Evolutionary conservation across 805 yeast species (phyloP), one percentile per base, ranked within the genome.

Genomic region (Komagataella ulmi): DNA sequence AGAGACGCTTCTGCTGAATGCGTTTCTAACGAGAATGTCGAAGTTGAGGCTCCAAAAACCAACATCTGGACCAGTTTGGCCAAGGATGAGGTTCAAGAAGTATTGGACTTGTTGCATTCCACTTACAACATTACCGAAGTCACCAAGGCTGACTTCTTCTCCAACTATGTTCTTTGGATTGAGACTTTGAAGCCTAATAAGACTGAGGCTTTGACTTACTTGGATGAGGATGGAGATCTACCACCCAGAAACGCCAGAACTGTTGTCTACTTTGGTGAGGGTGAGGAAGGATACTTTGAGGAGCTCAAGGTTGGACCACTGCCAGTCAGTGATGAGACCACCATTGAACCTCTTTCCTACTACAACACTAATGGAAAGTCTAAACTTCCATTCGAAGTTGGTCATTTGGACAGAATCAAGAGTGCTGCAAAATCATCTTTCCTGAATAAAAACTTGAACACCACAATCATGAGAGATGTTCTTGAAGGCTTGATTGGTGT

Each of bases 171-270:
- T 1, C 46, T 61, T 24, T 50, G 52, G 52, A 23, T 50, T 47
- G 52, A 50, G 24, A 46, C 52, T 5, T 17, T 50, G n/a, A 52
- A 56, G 46, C 65, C 64, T 50, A 61, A 61, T 55, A 61, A 61
- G 52, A 59, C 65, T 3, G 63, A 55, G 51, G 65, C 63, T 17
- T 19, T 59, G 10, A 48, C 24, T 3, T 60, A 55, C 51, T 52
- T 61, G 53, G 64, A 61, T 49, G 43, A 44, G 24, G 51, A 57
- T 45, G 58, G 56, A 19, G 53, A 55, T 3, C 47, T 51, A 8
- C 65, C 64, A 24, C 57, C 50, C 7, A 55, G 58, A 48, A 54
- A 46, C 40, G 51, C 51, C 14, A 48, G 49, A 24, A 47, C 40
- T 7, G 53, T 51, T 14, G 14, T 49, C 7, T 51, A 44, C 36